Evolutionary conservation across 306 rosid species (phyloP).

Genomic region (Citrullus mucosospermus): DNA sequence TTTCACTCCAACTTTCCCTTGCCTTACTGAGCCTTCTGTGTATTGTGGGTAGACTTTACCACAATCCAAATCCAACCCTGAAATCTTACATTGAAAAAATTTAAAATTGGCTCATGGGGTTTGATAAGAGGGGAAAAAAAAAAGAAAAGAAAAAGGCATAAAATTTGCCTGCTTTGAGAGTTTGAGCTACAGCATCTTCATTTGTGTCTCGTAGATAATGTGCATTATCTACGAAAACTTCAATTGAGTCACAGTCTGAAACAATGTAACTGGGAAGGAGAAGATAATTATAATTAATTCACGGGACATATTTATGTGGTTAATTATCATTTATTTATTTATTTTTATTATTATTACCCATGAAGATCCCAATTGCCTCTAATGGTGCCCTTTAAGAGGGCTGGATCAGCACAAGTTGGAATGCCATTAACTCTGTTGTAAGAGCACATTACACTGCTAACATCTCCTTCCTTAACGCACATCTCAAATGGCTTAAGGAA

Average conservation of each 20-base stretch:
- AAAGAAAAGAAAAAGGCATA: background rate
- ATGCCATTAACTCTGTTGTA: constrained; percentile 72
- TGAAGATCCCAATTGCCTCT: constrained; percentile 75
- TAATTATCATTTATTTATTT: background rate
- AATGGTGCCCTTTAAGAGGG: constrained; percentile 50
- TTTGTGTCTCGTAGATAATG: constrained; percentile 45
- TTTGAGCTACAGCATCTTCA: constrained; percentile 84
- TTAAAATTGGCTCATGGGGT: background rate
- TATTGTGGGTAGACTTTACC: constrained; percentile 35
- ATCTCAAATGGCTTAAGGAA: constrained; percentile 68
- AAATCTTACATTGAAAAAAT: background rate
- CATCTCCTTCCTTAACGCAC: constrained; percentile 70
- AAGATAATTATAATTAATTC: background rate
- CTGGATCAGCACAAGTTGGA: constrained; percentile 83
- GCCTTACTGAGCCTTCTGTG: constrained; percentile 48
- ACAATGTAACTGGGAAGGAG: constrained; percentile 43
- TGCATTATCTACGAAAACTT: constrained; percentile 38
- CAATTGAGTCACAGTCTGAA: constrained; percentile 73
- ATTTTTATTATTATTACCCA: constrained; percentile 21
- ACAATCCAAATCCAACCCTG: constrained; percentile 80
- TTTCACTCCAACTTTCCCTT: constrained; percentile 40
- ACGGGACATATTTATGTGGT: background rate
- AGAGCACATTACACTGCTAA: constrained; percentile 85
- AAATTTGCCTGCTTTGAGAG: constrained; percentile 51
- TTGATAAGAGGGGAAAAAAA: background rate